Evolutionary conservation across 2,329 filamentous ascomycete species (phyloP).

Genomic region (Fusarium sp.): DNA sequence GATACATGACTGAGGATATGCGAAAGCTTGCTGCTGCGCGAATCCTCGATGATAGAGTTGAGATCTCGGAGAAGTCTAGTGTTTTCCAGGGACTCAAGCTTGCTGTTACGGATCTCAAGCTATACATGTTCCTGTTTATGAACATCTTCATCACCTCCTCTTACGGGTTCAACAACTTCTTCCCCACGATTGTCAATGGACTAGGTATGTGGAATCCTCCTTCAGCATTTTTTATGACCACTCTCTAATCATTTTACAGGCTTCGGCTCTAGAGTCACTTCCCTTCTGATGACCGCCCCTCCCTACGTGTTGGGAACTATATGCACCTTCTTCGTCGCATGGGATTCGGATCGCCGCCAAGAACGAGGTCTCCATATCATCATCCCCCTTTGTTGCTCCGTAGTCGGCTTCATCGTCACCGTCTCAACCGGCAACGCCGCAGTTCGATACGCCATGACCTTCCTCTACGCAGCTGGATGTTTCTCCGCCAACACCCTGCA

Average conservation of each 20-base stretch:
- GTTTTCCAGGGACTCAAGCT: constrained; percentile 40
- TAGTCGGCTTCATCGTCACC: constrained; percentile 70
- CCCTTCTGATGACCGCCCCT: constrained; percentile 68
- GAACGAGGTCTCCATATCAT: constrained; percentile 73
- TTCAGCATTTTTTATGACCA: too few relatives aligned
- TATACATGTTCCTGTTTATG: constrained; percentile 42
- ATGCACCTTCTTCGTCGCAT: constrained; percentile 69
- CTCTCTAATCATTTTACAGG: constrained; percentile 1
- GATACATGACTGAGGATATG: constrained; percentile 20
- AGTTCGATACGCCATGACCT: constrained; percentile 44
- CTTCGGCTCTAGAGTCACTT: constrained; percentile 64
- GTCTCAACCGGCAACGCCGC: constrained; percentile 62
- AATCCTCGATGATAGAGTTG: constrained; percentile 35
- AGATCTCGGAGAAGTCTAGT: constrained; percentile 31
- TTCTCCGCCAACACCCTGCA: constrained; percentile 53
- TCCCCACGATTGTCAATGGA: constrained; percentile 67
- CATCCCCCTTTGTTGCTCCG: constrained; percentile 66
- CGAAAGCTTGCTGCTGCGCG: constrained; percentile 24
- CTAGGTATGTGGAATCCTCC: constrained; percentile 55
- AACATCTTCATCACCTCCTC: constrained; percentile 46
- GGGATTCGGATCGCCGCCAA: constrained; percentile 71
- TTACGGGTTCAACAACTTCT: constrained; percentile 55
- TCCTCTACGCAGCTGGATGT: constrained; percentile 41
- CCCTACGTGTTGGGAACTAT: constrained; percentile 69
- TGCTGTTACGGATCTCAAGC: constrained; percentile 38